Base-by-base conservation (phyloP, 306 rosid genomes). In the Pachyrhizus erosus region DNA sequence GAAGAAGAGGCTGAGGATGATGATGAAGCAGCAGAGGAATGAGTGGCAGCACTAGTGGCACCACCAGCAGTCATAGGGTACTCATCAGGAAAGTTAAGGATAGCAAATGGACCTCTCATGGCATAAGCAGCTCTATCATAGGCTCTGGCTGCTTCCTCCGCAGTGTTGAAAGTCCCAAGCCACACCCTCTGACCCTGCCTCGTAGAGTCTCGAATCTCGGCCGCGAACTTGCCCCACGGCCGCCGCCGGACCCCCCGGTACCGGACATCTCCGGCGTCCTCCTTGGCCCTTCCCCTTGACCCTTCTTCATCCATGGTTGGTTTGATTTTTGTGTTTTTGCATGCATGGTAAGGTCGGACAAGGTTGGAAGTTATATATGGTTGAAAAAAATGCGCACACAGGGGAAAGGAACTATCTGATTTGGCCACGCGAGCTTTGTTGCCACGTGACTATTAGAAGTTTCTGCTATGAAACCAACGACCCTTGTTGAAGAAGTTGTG, bases 91-190 rank as follows among this genome's bases (percentile, higher is more conserved):
- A 93, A 95, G 66, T 95, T 95, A 27, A 95, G 92, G 74, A 93
- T 83, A 1, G 98, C 98, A 55, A 93, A 87, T 45, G 91, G 61
- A 23, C 98, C 98, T 67, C 98, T 90, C 97, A 95, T 95, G 45
- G 82, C 29, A 52, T 93, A 93, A 60, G 98, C 98, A 18, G 97
- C 95, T 81, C 91, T 81, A 21, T 95, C 98, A 62, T 95, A 95
- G 15, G 98, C 98, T 65, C 98, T 82, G 7, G 98, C 98, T 0
- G 98, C 98, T 77, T 93, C 98, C 80, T 95, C 98, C 0, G 98
- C 98, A 0, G 98, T 93, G 83, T 78, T 88, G 76, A 93, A 95
- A 1, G 98, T 95, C 42, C 98, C 98, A 0, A 95, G 91, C 98
- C 98, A 95, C 24, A 95, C 84, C 26, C 97, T 79, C 7, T 88